Base-by-base conservation (phyloP, 352 stramenopile species). In the Nothophytophthora sp. region DNA sequence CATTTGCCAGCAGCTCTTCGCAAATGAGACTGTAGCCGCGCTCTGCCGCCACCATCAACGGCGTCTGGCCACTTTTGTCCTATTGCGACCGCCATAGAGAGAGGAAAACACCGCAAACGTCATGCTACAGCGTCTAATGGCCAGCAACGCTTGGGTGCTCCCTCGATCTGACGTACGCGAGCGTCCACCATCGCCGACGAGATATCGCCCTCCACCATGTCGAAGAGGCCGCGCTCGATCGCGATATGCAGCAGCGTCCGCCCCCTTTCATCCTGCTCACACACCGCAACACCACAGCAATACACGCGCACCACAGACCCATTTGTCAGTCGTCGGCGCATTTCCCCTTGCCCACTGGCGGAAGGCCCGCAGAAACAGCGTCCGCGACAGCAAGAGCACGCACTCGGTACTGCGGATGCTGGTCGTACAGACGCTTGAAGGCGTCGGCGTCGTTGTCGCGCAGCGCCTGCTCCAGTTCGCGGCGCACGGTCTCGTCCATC, bases 21-120 rank as follows among this genome's bases (percentile, higher is more conserved):
- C 63, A 73, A 13, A 70, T 59, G n/a, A 70, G 50, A 41, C 60
- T 69, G 25, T 57, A 55, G n/a, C 63, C 63, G 28, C 45, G 27
- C 30, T 63, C 59, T 3, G 63, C 63, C 13, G 63, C 63, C 19
- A 63, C 41, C 63, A 73, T 73, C 32, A 73, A 56, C 27, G 63
- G 63, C 2, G 59, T 73, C 19, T 50, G 20, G 37, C 63, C 59
- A 18, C 55, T 47, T 35, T 70, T 61, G 32, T 73, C 63, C 59
- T 73, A 33, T 49, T 9, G 11, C 7, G 4, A 34, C 29, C 29
- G 12, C 16, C 29, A 35, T n/a, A n/a, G n/a, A n/a, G n/a, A n/a
- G n/a, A 35, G 4, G 12, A 35, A 35, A 15, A 35, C 10, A 35
- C 13, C 29, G 16, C 13, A n/a, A 5, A 10, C 12, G 5, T n/a